Percentiles rank a stretch among this genome's conserved stretches.
Evolutionary conservation across 75 land plant genomes (phyloP).

Genomic region (Pinus albicaulis): DNA sequence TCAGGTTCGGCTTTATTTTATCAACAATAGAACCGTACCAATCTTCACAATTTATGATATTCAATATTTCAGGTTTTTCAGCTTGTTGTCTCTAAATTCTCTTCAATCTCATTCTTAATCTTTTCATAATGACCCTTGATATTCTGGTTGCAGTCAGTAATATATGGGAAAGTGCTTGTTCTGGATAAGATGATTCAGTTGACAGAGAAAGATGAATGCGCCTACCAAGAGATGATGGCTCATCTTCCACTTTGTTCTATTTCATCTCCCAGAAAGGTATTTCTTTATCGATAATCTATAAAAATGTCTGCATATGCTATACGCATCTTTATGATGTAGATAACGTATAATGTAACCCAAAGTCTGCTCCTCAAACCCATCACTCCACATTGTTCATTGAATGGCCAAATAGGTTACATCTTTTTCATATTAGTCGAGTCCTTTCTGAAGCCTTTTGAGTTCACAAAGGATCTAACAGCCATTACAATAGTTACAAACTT

Average conservation of each 20-base stretch:
- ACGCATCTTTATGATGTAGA: too few relatives aligned
- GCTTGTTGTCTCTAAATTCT: neutral
- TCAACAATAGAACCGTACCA: neutral
- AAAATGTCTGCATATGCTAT: too few relatives aligned
- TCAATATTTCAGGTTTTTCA: neutral
- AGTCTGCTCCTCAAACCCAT: too few relatives aligned
- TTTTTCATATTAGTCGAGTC: too few relatives aligned
- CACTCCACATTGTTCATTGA: too few relatives aligned
- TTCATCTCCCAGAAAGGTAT: constrained; percentile 48
- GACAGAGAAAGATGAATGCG: constrained; percentile 87
- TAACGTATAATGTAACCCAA: too few relatives aligned
- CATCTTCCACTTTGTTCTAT: constrained; percentile 94
- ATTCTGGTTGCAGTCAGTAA: constrained; percentile 49
- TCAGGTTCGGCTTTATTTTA: constrained; percentile 33
- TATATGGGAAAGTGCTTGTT: constrained; percentile 86
- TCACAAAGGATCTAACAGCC: too few relatives aligned
- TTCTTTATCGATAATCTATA: too few relatives aligned
- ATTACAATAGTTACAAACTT: too few relatives aligned
- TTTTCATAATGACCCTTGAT: neutral
- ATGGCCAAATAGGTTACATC: too few relatives aligned
- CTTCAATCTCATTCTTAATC: neutral
- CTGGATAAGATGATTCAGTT: constrained; percentile 86
- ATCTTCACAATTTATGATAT: neutral
- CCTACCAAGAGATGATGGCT: constrained; percentile 94
- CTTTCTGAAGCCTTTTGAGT: too few relatives aligned